These are phyloP conservation scores for Strobilomyces confusus DNA, from an alignment of 768 basidiomycete species.

Conservation along the genomic window DNA sequence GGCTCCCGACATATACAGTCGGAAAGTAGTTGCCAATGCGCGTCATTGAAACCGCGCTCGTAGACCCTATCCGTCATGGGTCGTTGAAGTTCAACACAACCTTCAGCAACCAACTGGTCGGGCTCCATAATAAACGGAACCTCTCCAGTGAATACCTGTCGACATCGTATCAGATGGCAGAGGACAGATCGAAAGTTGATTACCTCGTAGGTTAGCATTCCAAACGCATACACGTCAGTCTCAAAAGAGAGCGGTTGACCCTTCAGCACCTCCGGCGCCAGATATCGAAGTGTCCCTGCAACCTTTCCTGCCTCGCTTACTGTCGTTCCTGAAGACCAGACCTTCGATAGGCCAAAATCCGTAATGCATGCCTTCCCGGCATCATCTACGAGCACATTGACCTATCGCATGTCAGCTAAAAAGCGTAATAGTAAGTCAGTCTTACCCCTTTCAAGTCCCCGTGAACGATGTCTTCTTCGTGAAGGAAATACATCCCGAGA, in stretches of 20 bases:
- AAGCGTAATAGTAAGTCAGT: background rate
- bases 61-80: background rate
- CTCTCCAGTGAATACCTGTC: conserved; percentile 8
- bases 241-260: conserved; percentile 11
- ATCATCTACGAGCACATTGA: conserved; percentile 33
- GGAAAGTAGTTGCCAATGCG: conserved; percentile 3
- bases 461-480: conserved; percentile 21
- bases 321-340: conserved; percentile 14
- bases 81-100: background rate
- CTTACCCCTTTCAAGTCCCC: conserved; percentile 30
- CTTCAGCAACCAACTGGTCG: background rate
- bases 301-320: conserved; percentile 17
- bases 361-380: conserved; percentile 27
- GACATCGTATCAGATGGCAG: background rate
- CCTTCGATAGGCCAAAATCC: conserved; percentile 33
- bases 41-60: conserved; percentile 3
- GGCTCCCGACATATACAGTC: conserved; percentile 1
- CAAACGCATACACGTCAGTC: conserved; percentile 31
- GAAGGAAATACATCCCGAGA: conserved; percentile 13
- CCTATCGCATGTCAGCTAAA: conserved; percentile 11
- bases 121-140: conserved; percentile 6
- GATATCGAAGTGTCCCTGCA: conserved; percentile 26
- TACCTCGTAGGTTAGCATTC: conserved; percentile 30
- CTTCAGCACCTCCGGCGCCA: too few relatives aligned
- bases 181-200: background rate